Conservation (phyloP, 176 grass and related monocot species). For the Puya raimondii region DNA sequence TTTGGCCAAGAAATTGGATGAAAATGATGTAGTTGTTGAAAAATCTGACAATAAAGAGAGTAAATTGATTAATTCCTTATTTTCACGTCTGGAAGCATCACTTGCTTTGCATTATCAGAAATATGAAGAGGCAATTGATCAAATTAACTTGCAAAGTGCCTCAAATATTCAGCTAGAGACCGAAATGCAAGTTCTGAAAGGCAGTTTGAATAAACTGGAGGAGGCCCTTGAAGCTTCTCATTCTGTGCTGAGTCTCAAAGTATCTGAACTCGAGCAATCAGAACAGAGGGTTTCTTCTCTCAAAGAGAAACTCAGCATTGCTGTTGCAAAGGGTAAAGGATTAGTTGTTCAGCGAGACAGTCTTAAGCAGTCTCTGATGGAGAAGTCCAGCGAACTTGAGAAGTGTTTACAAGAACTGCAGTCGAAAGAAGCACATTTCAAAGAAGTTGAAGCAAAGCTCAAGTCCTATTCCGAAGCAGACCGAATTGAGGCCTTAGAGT, state of each 20-base stretch:
- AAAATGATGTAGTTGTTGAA: constrained; percentile 19
- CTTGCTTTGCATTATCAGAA: constrained; percentile 48
- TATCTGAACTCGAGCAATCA: constrained; percentile 62
- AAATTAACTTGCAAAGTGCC: constrained; percentile 42
- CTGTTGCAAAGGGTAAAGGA: constrained; percentile 92
- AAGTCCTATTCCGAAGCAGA: constrained; percentile 79
- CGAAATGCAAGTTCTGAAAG: constrained; percentile 56
- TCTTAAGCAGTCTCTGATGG: constrained; percentile 80
- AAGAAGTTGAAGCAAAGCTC: constrained; percentile 67
- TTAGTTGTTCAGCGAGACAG: constrained; percentile 84
- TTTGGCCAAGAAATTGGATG: constrained; percentile 50
- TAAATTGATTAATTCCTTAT: constrained; percentile 42
- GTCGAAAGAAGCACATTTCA: constrained; percentile 50
- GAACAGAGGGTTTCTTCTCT: constrained; percentile 81
- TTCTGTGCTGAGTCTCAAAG: constrained; percentile 49
- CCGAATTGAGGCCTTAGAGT: constrained; percentile 97
- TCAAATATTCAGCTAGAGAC: constrained; percentile 67
- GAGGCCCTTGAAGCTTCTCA: constrained; percentile 38
- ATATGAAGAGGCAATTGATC: constrained; percentile 47
- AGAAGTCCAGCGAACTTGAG: constrained; percentile 72
- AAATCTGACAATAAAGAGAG: constrained; percentile 28
- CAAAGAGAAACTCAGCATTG: constrained; percentile 90
- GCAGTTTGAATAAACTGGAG: constrained; percentile 45
- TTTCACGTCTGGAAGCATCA: constrained; percentile 62
- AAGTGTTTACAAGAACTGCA: constrained; percentile 60